Evolutionary conservation across 2,329 filamentous ascomycete species (phyloP).

Genomic region (Hypoxylon sp.): DNA sequence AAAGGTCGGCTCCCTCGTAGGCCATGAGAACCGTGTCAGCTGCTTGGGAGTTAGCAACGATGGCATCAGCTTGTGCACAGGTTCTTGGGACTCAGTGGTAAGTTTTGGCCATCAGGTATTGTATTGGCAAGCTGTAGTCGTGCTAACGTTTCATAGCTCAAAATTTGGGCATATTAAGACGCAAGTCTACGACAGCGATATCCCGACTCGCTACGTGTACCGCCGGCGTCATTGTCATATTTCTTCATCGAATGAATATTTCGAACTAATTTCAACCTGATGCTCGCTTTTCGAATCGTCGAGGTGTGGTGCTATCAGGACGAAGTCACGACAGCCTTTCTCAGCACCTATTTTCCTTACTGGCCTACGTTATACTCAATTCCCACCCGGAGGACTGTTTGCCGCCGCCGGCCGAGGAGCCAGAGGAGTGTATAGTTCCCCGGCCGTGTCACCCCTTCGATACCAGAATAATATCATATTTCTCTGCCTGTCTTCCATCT

Average conservation of each 20-base stretch:
- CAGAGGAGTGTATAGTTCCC: conserved; percentile 44
- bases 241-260: conserved; percentile 47
- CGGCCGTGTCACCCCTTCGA: conserved; percentile 42
- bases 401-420: conserved; percentile 44
- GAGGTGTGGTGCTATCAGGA: conserved; percentile 59
- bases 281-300: conserved; percentile 58
- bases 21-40: conserved; percentile 98
- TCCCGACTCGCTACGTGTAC: conserved; percentile 21
- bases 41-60: conserved; percentile 99
- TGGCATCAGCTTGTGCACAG: conserved; percentile 98
- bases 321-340: conserved; percentile 63
- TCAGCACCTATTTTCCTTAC: conserved; percentile 52
- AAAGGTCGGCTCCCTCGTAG: conserved; percentile 95
- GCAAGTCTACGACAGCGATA: conserved; percentile 26
- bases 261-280: conserved; percentile 57
- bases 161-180: conserved; percentile 87
- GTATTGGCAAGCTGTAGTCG: conserved; percentile 63
- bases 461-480: conserved; percentile 49
- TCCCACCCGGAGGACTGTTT: conserved; percentile 44
- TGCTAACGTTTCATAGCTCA: conserved; percentile 71
- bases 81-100: conserved; percentile 99
- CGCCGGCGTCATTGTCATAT: conserved; percentile 26
- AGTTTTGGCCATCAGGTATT: conserved; percentile 61
- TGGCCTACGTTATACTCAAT: conserved; percentile 50
- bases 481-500: conserved; percentile 34